phyloP scores from a whole-genome alignment of 2,329 filamentous ascomycete species.

The Colletotrichum tamarilloi region DNA sequence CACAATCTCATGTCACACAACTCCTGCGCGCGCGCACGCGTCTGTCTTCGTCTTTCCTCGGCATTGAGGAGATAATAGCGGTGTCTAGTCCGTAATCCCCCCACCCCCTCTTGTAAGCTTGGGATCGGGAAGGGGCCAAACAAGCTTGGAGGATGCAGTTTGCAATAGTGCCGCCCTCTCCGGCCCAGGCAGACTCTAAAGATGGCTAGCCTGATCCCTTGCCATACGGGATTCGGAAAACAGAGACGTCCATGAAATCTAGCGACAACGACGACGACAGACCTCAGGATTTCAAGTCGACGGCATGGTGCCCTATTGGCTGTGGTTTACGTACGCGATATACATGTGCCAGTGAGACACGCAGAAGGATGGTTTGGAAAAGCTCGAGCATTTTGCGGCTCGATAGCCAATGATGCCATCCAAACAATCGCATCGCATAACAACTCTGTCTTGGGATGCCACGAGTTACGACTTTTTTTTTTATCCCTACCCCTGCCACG shows the following conservation, averaged over 20 bases:
- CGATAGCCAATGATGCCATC: slow-evolving; percentile 17
- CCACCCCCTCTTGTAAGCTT: background rate
- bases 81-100: background rate
- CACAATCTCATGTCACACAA: background rate
- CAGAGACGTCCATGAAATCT: background rate
- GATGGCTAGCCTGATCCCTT: background rate
- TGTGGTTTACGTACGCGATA: background rate
- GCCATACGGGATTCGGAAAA: background rate
- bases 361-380: background rate
- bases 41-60: background rate
- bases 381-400: slow-evolving; percentile 21
- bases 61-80: background rate
- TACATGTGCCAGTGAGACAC: background rate
- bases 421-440: slow-evolving; percentile 22
- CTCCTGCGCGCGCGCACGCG: background rate
- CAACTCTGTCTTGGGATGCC: background rate
- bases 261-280: background rate
- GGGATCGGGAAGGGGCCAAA: background rate
- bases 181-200: background rate
- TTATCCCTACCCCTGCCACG: background rate
- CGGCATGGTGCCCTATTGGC: background rate
- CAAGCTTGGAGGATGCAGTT: background rate
- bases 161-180: background rate
- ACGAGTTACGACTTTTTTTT: background rate
- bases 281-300: background rate